phyloP scores from a whole-genome alignment of 257 asterid species.

The Avicennia marina region DNA sequence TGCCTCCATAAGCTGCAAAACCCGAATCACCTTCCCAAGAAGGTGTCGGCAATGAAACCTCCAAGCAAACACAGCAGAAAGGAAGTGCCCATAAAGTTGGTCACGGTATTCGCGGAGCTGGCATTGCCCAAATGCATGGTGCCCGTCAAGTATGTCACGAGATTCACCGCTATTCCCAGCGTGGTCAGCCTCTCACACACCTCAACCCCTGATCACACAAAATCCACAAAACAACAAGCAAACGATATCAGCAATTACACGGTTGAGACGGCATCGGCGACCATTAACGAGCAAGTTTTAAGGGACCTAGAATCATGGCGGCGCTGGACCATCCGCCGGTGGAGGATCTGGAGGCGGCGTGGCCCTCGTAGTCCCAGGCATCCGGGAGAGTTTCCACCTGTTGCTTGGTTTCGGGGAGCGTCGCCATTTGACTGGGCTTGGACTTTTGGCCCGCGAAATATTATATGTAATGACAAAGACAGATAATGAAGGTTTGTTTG shows the following conservation, averaged over 20 bases:
- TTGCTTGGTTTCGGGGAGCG: slow-evolving; percentile 47
- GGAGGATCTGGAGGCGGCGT: slow-evolving; percentile 48
- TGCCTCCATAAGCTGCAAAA: not conserved
- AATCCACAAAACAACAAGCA: too few species aligned
- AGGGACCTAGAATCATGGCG: slow-evolving; percentile 75
- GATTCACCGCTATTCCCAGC: slow-evolving; percentile 76
- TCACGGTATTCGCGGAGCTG: slow-evolving; percentile 60
- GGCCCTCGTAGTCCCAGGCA: slow-evolving; percentile 87
- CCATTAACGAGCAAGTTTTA: too few species aligned
- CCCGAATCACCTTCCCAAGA: slow-evolving; percentile 53
- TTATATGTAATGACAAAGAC: too few species aligned
- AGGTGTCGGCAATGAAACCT: slow-evolving; percentile 88
- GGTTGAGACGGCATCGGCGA: too few species aligned
- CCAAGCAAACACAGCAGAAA: slow-evolving; percentile 77
- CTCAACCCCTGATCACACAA: slow-evolving; percentile 81
- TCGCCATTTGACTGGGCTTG: too few species aligned
- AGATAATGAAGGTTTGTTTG: too few species aligned
- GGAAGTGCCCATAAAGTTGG: slow-evolving; percentile 85
- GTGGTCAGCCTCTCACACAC: slow-evolving; percentile 75
- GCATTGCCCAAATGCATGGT: slow-evolving; percentile 93
- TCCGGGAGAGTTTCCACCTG: slow-evolving; percentile 51
- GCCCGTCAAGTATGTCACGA: slow-evolving; percentile 68
- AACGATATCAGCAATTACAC: too few species aligned
- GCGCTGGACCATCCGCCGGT: slow-evolving; percentile 84
- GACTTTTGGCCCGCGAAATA: too few species aligned